phyloP scores from a whole-genome alignment of 2,329 filamentous ascomycete genomes.

The Calonectria naviculata region DNA sequence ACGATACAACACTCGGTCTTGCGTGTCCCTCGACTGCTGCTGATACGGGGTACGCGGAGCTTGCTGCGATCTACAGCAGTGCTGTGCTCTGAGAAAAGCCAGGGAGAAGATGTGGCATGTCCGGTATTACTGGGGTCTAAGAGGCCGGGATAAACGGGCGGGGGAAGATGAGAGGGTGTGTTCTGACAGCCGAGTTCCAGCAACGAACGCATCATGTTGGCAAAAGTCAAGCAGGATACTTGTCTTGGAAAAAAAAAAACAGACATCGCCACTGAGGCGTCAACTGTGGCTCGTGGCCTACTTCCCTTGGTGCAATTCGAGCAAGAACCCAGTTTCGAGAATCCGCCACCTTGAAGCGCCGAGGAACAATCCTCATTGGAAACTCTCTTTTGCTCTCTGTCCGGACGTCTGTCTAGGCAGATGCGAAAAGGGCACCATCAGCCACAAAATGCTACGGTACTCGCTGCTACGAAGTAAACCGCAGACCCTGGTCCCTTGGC shows the following conservation, averaged over 20 bases:
- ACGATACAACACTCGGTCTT: background rate
- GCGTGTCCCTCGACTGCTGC: background rate
- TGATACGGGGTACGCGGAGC: background rate
- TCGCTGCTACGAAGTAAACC: background rate
- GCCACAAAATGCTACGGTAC: slow-evolving; percentile 8
- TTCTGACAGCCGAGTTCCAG: slow-evolving; percentile 6
- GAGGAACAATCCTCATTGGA: background rate
- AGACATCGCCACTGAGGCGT: background rate
- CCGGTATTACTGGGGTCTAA: background rate
- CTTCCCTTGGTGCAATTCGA: background rate
- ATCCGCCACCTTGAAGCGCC: slow-evolving; percentile 1
- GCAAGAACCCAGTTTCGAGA: slow-evolving; percentile 1
- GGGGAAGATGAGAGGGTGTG: background rate
- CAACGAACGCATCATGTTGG: background rate
- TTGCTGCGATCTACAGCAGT: background rate
- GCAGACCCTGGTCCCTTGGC: slow-evolving; percentile 6
- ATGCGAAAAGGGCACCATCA: background rate
- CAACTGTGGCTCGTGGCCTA: background rate
- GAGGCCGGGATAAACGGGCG: background rate
- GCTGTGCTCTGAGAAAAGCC: background rate
- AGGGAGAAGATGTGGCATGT: background rate
- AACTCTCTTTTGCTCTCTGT: slow-evolving; percentile 3
- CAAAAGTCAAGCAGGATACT: background rate
- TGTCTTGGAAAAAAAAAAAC: background rate
- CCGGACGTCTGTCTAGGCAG: background rate